Evolutionary conservation across 2,329 filamentous ascomycete genomes (phyloP).

Genomic region (Trichoderma sp.): DNA sequence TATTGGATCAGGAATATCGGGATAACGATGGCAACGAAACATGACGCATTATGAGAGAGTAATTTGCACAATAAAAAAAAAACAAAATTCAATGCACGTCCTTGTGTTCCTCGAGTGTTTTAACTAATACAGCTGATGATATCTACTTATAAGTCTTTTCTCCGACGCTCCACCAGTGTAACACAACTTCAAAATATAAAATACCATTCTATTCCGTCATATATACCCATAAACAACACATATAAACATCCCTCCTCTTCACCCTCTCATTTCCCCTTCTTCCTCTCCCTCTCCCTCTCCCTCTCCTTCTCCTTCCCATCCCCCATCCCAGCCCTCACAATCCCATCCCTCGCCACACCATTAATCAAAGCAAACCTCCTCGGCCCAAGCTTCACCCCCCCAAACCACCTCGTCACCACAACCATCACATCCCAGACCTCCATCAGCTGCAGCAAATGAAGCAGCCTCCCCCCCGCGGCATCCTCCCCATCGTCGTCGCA

Average conservation of each 20-base stretch:
- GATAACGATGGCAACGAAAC: slow-evolving; percentile 34
- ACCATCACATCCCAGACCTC: slow-evolving; percentile 90
- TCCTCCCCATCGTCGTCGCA: slow-evolving; percentile 96
- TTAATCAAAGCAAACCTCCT: slow-evolving; percentile 91
- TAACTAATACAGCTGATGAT: neutral
- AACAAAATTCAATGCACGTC: neutral
- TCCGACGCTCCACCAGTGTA: too few species aligned
- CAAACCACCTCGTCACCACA: slow-evolving; percentile 93
- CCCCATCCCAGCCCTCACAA: slow-evolving; percentile 71
- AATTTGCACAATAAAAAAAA: slow-evolving; percentile 18
- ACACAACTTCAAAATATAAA: neutral
- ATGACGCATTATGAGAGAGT: slow-evolving; percentile 33
- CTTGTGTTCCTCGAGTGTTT: neutral
- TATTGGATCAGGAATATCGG: slow-evolving; percentile 27
- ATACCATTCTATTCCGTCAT: neutral
- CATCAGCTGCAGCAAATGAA: slow-evolving; percentile 94
- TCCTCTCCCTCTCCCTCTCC: neutral
- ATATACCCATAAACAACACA: neutral
- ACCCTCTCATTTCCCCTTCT: neutral
- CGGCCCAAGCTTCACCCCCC: slow-evolving; percentile 83
- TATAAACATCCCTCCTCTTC: neutral
- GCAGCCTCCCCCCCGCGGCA: slow-evolving; percentile 77
- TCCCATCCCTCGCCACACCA: slow-evolving; percentile 74
- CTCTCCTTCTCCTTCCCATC: neutral
- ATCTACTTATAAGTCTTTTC: too few species aligned